These are phyloP conservation scores for Elaeagnus macrophylla DNA, from an alignment of 306 rosid genomes.

Conservation along the genomic window DNA sequence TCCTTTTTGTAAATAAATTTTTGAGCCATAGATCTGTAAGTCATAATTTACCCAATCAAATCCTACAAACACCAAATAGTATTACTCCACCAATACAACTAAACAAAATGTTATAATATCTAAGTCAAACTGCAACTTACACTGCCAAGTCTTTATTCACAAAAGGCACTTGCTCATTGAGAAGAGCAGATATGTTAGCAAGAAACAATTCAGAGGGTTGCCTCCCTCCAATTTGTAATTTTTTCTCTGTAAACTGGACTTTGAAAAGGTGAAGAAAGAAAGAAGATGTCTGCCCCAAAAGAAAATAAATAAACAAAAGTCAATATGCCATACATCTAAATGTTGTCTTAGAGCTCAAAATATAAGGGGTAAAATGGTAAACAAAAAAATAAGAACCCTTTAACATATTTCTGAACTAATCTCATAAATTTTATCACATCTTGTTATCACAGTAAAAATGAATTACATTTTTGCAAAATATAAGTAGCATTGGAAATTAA, in stretches of 20 bases:
- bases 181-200: conserved; percentile 64
- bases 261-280: conserved; percentile 87
- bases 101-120: neutral
- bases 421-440: conserved; percentile 2
- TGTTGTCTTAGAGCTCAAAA: conserved; percentile 6
- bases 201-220: conserved; percentile 78
- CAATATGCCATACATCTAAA: neutral
- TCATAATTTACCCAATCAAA: no score
- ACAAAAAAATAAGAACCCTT: neutral
- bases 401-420: neutral
- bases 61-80: neutral
- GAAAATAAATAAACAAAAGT: conserved; percentile 20
- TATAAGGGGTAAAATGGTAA: neutral
- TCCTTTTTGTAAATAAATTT: no score
- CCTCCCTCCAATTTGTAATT: conserved; percentile 76
- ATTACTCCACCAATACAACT: neutral
- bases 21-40: no score
- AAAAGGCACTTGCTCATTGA: conserved; percentile 79
- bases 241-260: conserved; percentile 67
- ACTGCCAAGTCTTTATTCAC: conserved; percentile 48
- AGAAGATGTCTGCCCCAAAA: conserved; percentile 69
- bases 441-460: no score
- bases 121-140: conserved; percentile 47
- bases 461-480: no score
- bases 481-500: no score